These are phyloP conservation scores for Aegilops umbellulata DNA, from an alignment of 176 grass and related monocot genomes.

Conservation along the genomic window DNA sequence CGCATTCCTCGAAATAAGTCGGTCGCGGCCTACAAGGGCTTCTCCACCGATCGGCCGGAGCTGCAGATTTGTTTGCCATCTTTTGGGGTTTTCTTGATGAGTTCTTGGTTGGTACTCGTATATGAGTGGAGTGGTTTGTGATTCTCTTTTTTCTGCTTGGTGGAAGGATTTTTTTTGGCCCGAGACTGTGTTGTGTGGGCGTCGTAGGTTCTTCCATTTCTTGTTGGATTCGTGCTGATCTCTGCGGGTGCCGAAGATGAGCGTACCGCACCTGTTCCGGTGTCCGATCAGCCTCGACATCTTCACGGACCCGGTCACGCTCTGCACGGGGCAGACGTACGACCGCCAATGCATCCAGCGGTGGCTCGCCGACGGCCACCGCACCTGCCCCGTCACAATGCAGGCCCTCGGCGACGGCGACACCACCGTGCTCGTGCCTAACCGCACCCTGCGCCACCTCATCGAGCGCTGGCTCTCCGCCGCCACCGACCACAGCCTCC, in stretches of 20 bases:
- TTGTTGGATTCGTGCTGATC: conserved; percentile 14
- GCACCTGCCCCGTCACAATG: conserved; percentile 97
- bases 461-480: conserved; percentile 77
- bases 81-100: neutral
- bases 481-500: conserved; percentile 1
- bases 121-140: neutral
- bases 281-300: conserved; percentile 97
- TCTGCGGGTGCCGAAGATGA: conserved; percentile 40
- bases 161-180: too few relatives aligned
- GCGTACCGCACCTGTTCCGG: conserved; percentile 87
- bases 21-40: neutral
- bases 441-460: conserved; percentile 83
- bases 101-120: conserved; percentile 17
- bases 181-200: too few relatives aligned
- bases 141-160: conserved; percentile 19
- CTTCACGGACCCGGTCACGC: conserved; percentile 85
- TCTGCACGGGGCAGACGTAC: conserved; percentile 90
- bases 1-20: neutral
- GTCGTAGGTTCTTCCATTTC: neutral
- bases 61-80: neutral
- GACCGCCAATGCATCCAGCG: conserved; percentile 79
- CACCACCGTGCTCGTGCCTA: conserved; percentile 70
- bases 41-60: neutral
- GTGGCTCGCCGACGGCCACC: conserved; percentile 86
- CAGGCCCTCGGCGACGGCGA: conserved; percentile 68